phyloP scores from a whole-genome alignment of 2,329 filamentous ascomycete species.

The Drechmeria coniospora region DNA sequence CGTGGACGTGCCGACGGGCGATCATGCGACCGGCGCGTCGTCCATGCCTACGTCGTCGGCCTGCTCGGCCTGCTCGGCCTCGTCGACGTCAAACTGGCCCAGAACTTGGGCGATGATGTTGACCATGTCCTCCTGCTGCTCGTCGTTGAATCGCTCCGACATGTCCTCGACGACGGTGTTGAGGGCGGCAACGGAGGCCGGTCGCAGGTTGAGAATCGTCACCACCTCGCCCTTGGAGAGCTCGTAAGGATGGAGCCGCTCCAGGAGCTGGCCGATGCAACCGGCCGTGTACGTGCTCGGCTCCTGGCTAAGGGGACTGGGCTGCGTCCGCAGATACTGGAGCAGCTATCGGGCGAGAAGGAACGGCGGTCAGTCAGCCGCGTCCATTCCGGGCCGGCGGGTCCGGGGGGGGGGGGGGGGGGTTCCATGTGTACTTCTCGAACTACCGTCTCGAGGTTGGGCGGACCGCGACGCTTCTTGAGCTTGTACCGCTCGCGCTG shows the following conservation, averaged over 20 bases:
- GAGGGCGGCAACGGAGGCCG: conserved; percentile 38
- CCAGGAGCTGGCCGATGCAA: conserved; percentile 37
- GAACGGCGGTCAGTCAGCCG: neutral
- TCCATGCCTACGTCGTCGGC: conserved; percentile 23
- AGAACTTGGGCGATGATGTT: conserved; percentile 40
- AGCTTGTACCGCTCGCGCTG: conserved; percentile 37
- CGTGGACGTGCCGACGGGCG: too few relatives aligned
- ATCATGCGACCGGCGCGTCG: conserved; percentile 14
- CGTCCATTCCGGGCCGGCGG: too few relatives aligned
- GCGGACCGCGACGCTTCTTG: conserved; percentile 34
- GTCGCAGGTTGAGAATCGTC: conserved; percentile 53
- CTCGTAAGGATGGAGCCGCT: conserved; percentile 38
- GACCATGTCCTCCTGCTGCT: conserved; percentile 44
- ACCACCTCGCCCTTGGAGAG: conserved; percentile 53
- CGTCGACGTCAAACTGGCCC: conserved; percentile 28
- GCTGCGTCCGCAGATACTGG: conserved; percentile 40
- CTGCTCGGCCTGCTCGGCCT: conserved; percentile 15
- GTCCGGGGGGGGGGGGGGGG: too few relatives aligned
- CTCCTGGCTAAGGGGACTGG: conserved; percentile 39
- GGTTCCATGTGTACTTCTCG: too few relatives aligned
- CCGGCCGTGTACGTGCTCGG: conserved; percentile 36
- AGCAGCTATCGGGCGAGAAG: conserved; percentile 29
- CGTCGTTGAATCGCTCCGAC: conserved; percentile 40
- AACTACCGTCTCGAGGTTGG: conserved; percentile 44
- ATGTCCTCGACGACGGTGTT: conserved; percentile 53